A percentile compares a stretch with the other conserved stretches of the same genome.
Conservation (phyloP, 495 filamentous ascomycete species). For the Platismatia glauca region DNA sequence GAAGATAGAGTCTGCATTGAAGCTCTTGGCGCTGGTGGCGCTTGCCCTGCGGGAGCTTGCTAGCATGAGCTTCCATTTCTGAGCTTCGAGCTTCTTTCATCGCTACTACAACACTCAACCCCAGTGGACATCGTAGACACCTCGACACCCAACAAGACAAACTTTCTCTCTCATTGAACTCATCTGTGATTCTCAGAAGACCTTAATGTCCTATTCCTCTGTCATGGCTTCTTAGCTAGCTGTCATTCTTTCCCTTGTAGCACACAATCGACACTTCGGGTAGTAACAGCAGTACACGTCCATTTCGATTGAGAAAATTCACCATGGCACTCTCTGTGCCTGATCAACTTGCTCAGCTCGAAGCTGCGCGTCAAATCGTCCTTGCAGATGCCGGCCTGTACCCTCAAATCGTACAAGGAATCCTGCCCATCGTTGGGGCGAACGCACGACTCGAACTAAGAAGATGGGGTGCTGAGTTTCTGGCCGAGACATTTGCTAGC, state of each 20-base stretch:
- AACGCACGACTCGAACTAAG: constrained; percentile 65
- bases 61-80: background rate
- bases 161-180: background rate
- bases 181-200: background rate
- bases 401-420: constrained; percentile 77
- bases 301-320: background rate
- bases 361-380: constrained; percentile 78
- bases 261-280: background rate
- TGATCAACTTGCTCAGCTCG: constrained; percentile 75
- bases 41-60: constrained; percentile 2
- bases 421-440: constrained; percentile 80
- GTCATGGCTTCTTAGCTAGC: constrained; percentile 15
- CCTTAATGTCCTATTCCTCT: background rate
- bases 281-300: background rate
- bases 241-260: constrained; percentile 10
- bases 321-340: constrained; percentile 44
- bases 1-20: background rate
- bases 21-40: background rate
- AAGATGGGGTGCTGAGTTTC: constrained; percentile 92
- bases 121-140: background rate
- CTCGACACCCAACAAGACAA: background rate
- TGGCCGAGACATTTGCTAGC: constrained; percentile 90
- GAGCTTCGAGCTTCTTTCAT: background rate
- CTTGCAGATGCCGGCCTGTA: constrained; percentile 77
- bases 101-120: background rate